phyloP scores from a whole-genome alignment of 2,329 filamentous ascomycete genomes.

The Aspergillus spinulosporus region DNA sequence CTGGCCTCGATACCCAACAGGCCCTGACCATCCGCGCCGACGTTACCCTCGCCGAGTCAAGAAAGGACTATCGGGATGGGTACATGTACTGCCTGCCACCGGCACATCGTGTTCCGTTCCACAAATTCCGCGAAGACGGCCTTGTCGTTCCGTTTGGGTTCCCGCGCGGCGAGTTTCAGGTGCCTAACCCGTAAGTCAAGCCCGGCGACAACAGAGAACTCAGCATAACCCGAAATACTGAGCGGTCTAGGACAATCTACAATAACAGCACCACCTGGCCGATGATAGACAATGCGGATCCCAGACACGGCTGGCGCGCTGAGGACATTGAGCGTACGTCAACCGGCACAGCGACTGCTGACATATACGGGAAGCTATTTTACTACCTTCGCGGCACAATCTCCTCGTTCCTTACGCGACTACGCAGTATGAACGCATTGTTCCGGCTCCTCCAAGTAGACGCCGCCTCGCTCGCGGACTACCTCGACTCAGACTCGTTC shows the following conservation, averaged over 20 bases:
- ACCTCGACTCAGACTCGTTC: constrained; percentile 29
- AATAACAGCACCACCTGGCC: constrained; percentile 44
- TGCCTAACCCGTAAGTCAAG: constrained; percentile 45
- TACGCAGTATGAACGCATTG: constrained; percentile 22
- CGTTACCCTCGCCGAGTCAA: constrained; percentile 29
- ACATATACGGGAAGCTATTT: constrained; percentile 46
- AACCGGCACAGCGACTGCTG: constrained; percentile 32
- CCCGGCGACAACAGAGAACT: constrained; percentile 31
- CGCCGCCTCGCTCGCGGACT: constrained; percentile 26
- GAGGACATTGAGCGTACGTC: constrained; percentile 27
- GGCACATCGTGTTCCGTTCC: constrained; percentile 27
- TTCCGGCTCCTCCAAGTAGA: constrained; percentile 35
- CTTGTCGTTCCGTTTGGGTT: constrained; percentile 45
- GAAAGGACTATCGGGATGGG: constrained; percentile 20
- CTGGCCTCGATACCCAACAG: constrained; percentile 22
- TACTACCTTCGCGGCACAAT: constrained; percentile 36
- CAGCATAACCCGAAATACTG: not conserved
- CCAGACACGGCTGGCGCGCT: constrained; percentile 39
- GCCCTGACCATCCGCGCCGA: constrained; percentile 28
- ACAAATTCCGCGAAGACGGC: constrained; percentile 41
- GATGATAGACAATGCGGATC: constrained; percentile 40
- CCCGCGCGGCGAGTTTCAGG: constrained; percentile 32
- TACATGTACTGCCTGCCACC: constrained; percentile 26
- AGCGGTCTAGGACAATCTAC: constrained; percentile 38
- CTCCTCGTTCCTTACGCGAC: constrained; percentile 30